Evolutionary conservation across 2,329 filamentous ascomycete genomes (phyloP).

Genomic region (Ceratocystis colombiana): DNA sequence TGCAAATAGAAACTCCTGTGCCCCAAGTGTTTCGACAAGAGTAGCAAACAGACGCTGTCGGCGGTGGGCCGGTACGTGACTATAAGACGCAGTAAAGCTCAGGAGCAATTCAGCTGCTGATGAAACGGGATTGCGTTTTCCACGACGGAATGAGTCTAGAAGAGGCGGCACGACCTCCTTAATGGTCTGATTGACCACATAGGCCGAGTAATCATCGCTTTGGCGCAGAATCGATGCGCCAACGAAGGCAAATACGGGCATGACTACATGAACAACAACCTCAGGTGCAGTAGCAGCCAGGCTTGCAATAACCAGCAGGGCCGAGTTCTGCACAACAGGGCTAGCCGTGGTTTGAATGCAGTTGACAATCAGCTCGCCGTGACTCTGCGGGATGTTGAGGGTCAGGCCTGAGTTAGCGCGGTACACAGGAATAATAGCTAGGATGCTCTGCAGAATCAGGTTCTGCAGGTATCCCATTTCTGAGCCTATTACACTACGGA

Average conservation of each 20-base stretch:
- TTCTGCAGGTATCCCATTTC: constrained; percentile 86
- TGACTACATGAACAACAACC: constrained; percentile 87
- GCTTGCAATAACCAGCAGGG: constrained; percentile 75
- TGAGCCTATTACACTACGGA: constrained; percentile 68
- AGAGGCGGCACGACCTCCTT: constrained; percentile 87
- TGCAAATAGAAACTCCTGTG: constrained; percentile 78
- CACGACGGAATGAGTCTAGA: constrained; percentile 72
- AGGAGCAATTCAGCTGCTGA: constrained; percentile 83
- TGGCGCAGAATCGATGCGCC: constrained; percentile 82
- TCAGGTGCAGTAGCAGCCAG: constrained; percentile 82
- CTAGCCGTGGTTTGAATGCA: constrained; percentile 87
- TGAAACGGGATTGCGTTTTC: constrained; percentile 64
- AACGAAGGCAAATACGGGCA: constrained; percentile 99
- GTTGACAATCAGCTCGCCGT: constrained; percentile 84
- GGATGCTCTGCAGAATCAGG: constrained; percentile 67
- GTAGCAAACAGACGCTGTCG: constrained; percentile 74
- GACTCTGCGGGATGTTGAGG: constrained; percentile 60
- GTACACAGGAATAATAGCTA: constrained; percentile 72
- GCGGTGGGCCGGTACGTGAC: constrained; percentile 84
- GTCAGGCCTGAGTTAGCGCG: constrained; percentile 51
- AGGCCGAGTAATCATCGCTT: constrained; percentile 91
- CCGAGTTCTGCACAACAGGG: constrained; percentile 86
- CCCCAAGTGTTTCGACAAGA: constrained; percentile 72
- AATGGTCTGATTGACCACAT: constrained; percentile 91
- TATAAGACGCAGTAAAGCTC: constrained; percentile 92